A percentile compares a stretch with the other conserved stretches of the same genome.
Evolutionary conservation across 768 basidiomycete genomes (phyloP).

Genomic region (Lactarius tabidus): DNA sequence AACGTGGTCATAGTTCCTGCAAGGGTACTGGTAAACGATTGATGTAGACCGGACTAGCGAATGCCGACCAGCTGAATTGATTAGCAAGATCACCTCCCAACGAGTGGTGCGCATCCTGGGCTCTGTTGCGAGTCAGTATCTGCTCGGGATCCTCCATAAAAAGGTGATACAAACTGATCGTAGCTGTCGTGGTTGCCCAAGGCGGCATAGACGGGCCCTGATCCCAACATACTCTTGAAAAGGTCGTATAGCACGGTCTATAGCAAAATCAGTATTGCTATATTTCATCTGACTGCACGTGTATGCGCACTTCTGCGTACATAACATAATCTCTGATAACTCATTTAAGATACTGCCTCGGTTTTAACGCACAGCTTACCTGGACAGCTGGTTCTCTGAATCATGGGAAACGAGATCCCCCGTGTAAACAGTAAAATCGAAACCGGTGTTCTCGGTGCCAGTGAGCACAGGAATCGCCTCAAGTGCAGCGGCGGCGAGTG

Average conservation of each 20-base stretch:
- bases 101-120: constrained; percentile 57
- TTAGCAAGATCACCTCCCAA: constrained; percentile 50
- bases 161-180: constrained; percentile 45
- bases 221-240: constrained; percentile 55
- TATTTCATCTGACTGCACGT: neutral
- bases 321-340: constrained; percentile 48
- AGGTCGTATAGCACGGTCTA: constrained; percentile 65
- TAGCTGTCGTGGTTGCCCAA: constrained; percentile 78
- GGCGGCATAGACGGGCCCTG: constrained; percentile 70
- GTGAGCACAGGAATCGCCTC: too few species aligned
- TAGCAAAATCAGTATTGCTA: constrained; percentile 3
- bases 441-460: constrained; percentile 40
- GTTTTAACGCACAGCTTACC: constrained; percentile 36
- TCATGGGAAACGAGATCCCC: constrained; percentile 69
- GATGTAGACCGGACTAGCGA: neutral
- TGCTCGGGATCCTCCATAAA: neutral
- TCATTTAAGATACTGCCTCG: neutral
- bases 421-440: constrained; percentile 33
- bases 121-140: constrained; percentile 33
- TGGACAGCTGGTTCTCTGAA: constrained; percentile 55
- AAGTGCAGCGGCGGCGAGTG: too few species aligned
- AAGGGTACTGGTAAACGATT: neutral
- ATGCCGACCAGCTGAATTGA: constrained; percentile 60
- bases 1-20: constrained; percentile 75
- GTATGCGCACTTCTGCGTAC: constrained; percentile 55